These are phyloP conservation scores for Linum lewisii DNA, from an alignment of 345 rosid species.

Conservation along the genomic window DNA sequence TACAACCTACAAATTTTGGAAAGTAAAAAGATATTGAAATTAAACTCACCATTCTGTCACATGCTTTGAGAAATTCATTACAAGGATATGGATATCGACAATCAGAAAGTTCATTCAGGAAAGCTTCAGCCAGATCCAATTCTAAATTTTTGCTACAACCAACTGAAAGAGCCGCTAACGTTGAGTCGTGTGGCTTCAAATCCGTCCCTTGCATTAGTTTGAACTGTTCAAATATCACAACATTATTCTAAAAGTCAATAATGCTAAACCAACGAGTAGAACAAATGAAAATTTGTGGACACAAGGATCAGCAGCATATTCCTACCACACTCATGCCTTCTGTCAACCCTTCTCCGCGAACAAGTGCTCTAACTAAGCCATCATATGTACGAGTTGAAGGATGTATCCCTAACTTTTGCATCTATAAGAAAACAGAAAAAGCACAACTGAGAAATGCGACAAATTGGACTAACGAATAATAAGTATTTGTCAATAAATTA, in stretches of 20 bases:
- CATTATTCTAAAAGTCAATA: constrained; percentile 6
- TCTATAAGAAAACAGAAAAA: constrained; percentile 33
- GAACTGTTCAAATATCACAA: constrained; percentile 38
- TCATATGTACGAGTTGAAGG: constrained; percentile 56
- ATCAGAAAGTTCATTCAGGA: constrained; percentile 48
- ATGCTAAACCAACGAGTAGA: constrained; percentile 5
- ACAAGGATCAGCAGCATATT: constrained; percentile 2
- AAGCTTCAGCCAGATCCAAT: constrained; percentile 68
- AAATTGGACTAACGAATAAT: not conserved
- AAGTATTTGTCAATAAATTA: no score
- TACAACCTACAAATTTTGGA: not conserved
- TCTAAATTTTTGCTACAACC: constrained; percentile 55
- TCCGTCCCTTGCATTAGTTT: constrained; percentile 49
- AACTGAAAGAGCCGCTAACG: constrained; percentile 53
- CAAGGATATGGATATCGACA: constrained; percentile 36
- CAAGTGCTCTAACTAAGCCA: constrained; percentile 59
- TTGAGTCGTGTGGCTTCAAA: constrained; percentile 54
- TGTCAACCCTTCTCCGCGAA: constrained; percentile 29
- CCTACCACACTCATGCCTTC: constrained; percentile 60
- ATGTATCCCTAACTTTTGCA: constrained; percentile 63
- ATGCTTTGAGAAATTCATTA: constrained; percentile 61
- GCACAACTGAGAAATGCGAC: not conserved
- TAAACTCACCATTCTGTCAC: constrained; percentile 48
- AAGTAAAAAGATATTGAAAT: constrained; percentile 4
- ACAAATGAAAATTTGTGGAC: constrained; percentile 1